Conservation (phyloP, 768 basidiomycete species). For the Leccinum arenicola region DNA sequence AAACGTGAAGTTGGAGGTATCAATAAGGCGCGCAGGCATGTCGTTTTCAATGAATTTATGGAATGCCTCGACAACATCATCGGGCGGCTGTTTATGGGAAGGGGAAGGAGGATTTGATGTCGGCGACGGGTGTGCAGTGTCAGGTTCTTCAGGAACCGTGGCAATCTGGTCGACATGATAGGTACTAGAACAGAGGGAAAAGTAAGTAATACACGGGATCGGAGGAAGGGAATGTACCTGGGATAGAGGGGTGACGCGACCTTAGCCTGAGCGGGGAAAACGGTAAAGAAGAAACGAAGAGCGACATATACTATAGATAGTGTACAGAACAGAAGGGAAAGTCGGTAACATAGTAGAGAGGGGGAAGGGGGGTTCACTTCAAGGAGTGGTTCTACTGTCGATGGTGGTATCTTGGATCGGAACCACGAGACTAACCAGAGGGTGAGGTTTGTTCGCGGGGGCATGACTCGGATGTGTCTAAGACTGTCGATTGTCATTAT, state of each 20-base stretch:
- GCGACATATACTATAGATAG: too few relatives aligned
- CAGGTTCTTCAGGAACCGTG: background rate
- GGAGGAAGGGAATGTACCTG: background rate
- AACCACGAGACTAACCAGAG: slow-evolving; percentile 1
- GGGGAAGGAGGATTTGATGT: background rate
- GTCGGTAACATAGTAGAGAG: background rate
- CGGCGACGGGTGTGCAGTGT: background rate
- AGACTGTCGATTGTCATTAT: slow-evolving; percentile 5
- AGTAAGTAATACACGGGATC: background rate
- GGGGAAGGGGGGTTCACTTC: background rate
- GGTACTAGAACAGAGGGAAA: background rate
- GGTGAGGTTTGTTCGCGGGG: background rate
- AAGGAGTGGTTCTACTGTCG: background rate
- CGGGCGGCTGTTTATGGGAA: background rate
- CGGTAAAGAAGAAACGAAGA: background rate
- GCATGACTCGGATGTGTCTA: background rate
- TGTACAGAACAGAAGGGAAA: background rate
- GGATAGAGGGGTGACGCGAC: background rate
- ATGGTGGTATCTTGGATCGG: background rate
- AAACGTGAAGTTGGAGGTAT: slow-evolving; percentile 20
- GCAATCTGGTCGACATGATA: background rate
- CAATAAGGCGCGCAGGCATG: slow-evolving; percentile 26
- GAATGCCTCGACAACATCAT: slow-evolving; percentile 14
- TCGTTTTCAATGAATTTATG: slow-evolving; percentile 23
- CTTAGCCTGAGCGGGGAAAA: background rate